Evolutionary conservation across 2,329 filamentous ascomycete species (phyloP), one percentile per base, ranked within the genome.

Genomic region (Fusarium nelsonii): DNA sequence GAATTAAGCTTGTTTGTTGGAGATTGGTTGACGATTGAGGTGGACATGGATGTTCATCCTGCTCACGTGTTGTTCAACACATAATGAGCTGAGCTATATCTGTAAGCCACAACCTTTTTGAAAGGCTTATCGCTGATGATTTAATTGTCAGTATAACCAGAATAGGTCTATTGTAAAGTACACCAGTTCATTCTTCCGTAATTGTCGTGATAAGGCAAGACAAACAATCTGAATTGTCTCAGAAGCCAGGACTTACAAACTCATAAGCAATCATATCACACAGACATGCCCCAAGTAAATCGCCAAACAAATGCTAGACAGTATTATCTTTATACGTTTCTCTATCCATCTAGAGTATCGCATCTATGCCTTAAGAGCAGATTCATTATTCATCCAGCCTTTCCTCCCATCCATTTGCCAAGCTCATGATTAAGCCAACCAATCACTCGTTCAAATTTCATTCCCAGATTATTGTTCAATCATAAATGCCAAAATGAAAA

Each of bases 321-420:
- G 16, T 15, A 43, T 45, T 55, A 44, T 58, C 45, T 45, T 30
- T 10, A 40, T 61, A 63, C 56, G 44, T 58, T 56, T 73, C 70
- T 73, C 65, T 73, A 72, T 58, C 53, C 34, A 63, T 73, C 67
- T 73, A 73, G 50, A 68, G 48, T 63, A 53, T 55, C 15, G 40
- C 45, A 45, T 74, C 69, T 74, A 74, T 72, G 30, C n/a, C 8
- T 20, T 41, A 20, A 41, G 32, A 16, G 48, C 55, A 46, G 46
- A 40, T 30, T 16, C 53, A 43, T 33, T 11, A 49, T 32, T 34
- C 65, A 54, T 50, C 37, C 60, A 60, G 50, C 46, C 54, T 49
- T 28, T 37, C 54, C 34, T 45, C 43, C 37, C 45, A 61, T 65
- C 65, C 61, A 65, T 58, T 58, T 48, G 16, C 14, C 18, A 37